phyloP scores from a whole-genome alignment of 169 alveolate genomes.

The Condylostoma magnum region DNA sequence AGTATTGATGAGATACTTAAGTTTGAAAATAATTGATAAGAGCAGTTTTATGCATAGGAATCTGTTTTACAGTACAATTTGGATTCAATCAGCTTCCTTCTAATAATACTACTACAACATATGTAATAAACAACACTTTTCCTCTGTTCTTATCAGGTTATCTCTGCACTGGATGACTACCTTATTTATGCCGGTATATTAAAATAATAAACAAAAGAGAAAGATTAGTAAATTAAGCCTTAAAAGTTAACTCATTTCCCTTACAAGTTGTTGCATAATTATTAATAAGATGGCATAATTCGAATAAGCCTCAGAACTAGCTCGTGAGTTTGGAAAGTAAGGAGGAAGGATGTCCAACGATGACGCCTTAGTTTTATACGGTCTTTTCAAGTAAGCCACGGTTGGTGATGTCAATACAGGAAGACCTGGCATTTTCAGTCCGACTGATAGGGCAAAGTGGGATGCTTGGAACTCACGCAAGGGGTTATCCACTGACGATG shows the following conservation, averaged over 20 bases:
- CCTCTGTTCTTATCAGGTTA: not conserved
- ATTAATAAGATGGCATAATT: slow-evolving; percentile 36
- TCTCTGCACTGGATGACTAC: not conserved
- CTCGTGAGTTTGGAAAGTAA: slow-evolving; percentile 40
- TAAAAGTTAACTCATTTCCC: no score
- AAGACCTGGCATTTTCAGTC: slow-evolving; percentile 87
- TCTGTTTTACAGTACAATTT: not conserved
- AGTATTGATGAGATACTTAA: not conserved
- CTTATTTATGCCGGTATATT: no score
- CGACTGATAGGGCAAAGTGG: slow-evolving; percentile 88
- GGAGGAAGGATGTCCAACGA: slow-evolving; percentile 55
- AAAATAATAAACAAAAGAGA: no score
- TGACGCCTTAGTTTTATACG: slow-evolving; percentile 72
- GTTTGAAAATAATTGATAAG: not conserved
- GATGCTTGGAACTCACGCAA: slow-evolving; percentile 90
- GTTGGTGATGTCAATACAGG: slow-evolving; percentile 87
- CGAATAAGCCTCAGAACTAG: slow-evolving; percentile 52
- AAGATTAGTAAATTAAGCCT: no score
- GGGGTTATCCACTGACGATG: slow-evolving; percentile 83
- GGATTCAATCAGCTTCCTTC: not conserved
- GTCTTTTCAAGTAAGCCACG: slow-evolving; percentile 89
- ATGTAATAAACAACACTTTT: not conserved
- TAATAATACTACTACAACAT: not conserved
- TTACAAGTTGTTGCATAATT: not conserved
- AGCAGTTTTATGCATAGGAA: slow-evolving; percentile 6